Evolutionary conservation across 495 filamentous ascomycete species (phyloP).

Genomic region (Pseudoneurospora amorphoporcata): DNA sequence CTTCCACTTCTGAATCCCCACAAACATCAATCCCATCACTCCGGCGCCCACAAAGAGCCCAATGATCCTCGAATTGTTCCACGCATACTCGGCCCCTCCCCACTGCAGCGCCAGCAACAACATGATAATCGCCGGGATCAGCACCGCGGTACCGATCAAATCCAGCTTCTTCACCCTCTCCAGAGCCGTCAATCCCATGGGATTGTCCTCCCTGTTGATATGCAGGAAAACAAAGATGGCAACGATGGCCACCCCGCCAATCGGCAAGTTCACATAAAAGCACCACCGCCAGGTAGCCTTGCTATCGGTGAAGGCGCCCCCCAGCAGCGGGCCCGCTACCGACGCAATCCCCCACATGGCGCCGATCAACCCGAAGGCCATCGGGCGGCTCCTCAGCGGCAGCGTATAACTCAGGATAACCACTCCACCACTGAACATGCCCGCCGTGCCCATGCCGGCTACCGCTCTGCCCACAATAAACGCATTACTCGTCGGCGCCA

Average conservation of each 20-base stretch:
- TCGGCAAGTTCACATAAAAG: conserved; percentile 52
- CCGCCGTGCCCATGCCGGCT: conserved; percentile 42
- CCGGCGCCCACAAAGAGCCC: conserved; percentile 40
- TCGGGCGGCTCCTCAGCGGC: conserved; percentile 56
- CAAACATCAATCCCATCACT: conserved; percentile 38
- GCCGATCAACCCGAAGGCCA: conserved; percentile 68
- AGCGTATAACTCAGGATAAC: conserved; percentile 60
- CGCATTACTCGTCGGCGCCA: conserved; percentile 37
- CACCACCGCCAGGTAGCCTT: conserved; percentile 44
- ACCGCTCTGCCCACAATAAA: conserved; percentile 46
- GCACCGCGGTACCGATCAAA: conserved; percentile 36
- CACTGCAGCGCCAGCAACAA: conserved; percentile 56
- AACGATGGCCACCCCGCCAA: conserved; percentile 47
- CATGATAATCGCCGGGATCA: conserved; percentile 45
- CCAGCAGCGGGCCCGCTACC: conserved; percentile 32
- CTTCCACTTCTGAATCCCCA: conserved; percentile 39
- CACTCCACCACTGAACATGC: conserved; percentile 43
- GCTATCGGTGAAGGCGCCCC: conserved; percentile 37
- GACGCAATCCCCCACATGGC: conserved; percentile 73
- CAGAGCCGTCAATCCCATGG: conserved; percentile 20
- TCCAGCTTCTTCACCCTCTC: conserved; percentile 40
- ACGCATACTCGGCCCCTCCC: conserved; percentile 46
- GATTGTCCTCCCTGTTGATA: conserved; percentile 25
- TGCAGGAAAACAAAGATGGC: conserved; percentile 45
- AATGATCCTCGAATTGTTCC: conserved; percentile 34